These are phyloP conservation scores for Thielaviopsis ethacetica DNA, from an alignment of 2,329 filamentous ascomycete genomes.

Conservation along the genomic window DNA sequence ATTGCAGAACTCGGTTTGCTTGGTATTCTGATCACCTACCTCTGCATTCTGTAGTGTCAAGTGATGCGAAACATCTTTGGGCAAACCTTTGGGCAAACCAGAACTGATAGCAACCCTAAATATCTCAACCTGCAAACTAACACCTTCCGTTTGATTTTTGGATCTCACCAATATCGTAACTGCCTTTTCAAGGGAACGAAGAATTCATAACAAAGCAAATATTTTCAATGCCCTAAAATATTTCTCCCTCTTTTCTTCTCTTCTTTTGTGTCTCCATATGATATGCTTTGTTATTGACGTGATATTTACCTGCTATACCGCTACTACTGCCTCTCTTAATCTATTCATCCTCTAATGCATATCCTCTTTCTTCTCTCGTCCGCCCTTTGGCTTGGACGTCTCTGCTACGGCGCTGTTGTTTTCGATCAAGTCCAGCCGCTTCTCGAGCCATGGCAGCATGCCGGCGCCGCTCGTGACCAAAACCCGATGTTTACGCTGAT, in stretches of 20 bases:
- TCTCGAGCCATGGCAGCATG: not conserved
- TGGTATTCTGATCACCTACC: not conserved
- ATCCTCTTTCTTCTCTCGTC: not conserved
- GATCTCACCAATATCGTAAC: no score
- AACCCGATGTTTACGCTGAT: conserved; percentile 1
- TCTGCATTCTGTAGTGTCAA: not conserved
- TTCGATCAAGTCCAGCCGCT: conserved; percentile 6
- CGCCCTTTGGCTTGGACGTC: not conserved
- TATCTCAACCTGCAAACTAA: no score
- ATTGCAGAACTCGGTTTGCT: not conserved
- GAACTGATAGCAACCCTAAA: not conserved
- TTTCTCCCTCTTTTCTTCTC: not conserved
- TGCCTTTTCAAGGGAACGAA: no score
- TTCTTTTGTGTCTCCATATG: not conserved
- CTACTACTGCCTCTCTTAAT: not conserved
- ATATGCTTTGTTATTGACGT: not conserved
- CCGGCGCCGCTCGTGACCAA: not conserved
- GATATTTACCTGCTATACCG: not conserved
- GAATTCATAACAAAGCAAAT: no score
- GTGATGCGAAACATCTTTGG: not conserved
- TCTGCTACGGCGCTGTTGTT: not conserved
- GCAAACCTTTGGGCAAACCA: not conserved
- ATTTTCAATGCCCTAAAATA: no score
- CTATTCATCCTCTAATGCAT: not conserved
- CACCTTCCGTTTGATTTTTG: no score